Evolutionary conservation across 208 protist species (phyloP), one percentile per base, ranked within the genome.

Genomic region (Trypanosoma theileri): DNA sequence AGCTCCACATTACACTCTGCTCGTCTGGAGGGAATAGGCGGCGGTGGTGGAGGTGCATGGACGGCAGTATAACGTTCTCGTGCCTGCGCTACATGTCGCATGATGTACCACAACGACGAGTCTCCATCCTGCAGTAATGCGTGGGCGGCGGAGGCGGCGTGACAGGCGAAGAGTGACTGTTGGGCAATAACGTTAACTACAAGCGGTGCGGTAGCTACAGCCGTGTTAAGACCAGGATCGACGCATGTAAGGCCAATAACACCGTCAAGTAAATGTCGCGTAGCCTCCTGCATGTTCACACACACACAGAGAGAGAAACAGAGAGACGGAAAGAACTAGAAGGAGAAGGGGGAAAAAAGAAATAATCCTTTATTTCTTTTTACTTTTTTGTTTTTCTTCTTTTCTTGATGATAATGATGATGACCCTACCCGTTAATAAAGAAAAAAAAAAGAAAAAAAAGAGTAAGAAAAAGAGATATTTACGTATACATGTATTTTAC

Each of bases 81-180:
- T 14, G 65, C 73, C 64, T 74, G 54, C 21, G 73, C 74, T 41
- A 85, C 65, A 31, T 26, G 68, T 4, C 79, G 77, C 16, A 86
- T 74, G 14, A 89, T 53, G 28, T 71, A 40, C 40, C 73, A 80
- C 69, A 89, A 90, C 0, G 73, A 75, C 10, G 81, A 89, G 13
- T 66, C 69, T n/a, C 70, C 65, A 22, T 91, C 77, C 17, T 74
- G 77, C n/a, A 91, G 61, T n/a, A 88, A 72, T 3, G 81, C 82
- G 19, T 83, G 77, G 19, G 66, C 59, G 11, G 80, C 57, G 0
- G 85, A 86, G 44, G 84, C 64, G 35, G 73, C 45, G 70, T 86
- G 72, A 21, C 89, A 60, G 4, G 78, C 26, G 66, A 90, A 94
- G 50, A 80, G 78, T 45, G 57, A 84, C 67, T 94, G 86, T 67